Conservation (phyloP, 345 rosid species). For the Hypericum androsaemum region DNA sequence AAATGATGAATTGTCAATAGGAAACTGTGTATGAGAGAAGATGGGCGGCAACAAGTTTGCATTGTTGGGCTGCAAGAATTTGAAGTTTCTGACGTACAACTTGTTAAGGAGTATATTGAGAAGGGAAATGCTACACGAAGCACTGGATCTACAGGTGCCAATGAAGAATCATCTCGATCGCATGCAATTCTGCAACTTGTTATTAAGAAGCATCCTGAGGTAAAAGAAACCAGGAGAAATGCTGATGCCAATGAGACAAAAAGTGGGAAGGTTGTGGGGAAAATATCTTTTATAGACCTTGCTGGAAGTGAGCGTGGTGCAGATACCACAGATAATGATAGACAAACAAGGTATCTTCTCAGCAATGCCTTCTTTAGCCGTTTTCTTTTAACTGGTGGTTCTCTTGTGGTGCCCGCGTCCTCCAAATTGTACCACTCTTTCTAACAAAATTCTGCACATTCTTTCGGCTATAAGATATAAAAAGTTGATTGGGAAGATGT, state of each 20-base stretch:
- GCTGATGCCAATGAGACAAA: conserved; percentile 65
- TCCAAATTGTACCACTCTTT: too few species aligned
- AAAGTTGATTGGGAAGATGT: too few species aligned
- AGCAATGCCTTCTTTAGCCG: too few species aligned
- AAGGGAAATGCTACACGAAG: conserved; percentile 91
- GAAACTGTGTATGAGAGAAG: conserved; percentile 99
- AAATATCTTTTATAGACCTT: conserved; percentile 97
- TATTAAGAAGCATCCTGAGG: conserved; percentile 74
- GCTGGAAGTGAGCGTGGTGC: conserved; percentile 99
- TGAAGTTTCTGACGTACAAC: conserved; percentile 89
- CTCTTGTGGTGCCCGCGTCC: too few species aligned
- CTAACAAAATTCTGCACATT: too few species aligned
- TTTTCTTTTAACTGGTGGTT: too few species aligned
- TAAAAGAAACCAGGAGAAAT: conserved; percentile 72
- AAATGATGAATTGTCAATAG: conserved; percentile 20
- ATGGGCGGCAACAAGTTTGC: conserved; percentile 97
- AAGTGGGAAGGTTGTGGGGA: conserved; percentile 76
- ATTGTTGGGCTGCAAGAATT: conserved; percentile 97
- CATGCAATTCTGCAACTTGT: conserved; percentile 97
- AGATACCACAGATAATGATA: conserved; percentile 93
- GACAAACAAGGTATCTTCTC: conserved; percentile 69
- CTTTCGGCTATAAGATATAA: too few species aligned
- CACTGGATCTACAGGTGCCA: conserved; percentile 95
- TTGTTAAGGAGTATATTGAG: conserved; percentile 89
- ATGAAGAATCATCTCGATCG: conserved; percentile 97